Base-by-base conservation (phyloP, 2,329 filamentous ascomycete species). In the Colletotrichum sp. region DNA sequence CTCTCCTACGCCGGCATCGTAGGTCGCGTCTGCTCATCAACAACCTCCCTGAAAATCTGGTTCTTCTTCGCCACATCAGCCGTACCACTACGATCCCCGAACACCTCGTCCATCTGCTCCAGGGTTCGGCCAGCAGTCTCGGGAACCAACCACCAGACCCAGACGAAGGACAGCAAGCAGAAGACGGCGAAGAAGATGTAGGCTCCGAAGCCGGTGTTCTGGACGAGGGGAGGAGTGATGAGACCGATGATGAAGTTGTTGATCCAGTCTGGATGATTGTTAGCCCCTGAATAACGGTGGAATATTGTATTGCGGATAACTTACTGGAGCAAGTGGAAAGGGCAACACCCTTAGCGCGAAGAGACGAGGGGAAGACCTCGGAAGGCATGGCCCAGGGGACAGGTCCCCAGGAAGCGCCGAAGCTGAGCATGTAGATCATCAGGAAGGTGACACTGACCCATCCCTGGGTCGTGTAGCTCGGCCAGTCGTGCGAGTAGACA, bases 371-470 rank as follows among this genome's bases (percentile, higher is more conserved):
- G 73, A 86, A 85, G 71, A 86, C 84, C 77, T 87, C 86, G 1
- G 82, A 81, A 8, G 82, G 82, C 65, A 86, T 85, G 1, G 83
- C 80, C 83, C 83, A 84, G 1, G 82, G 82, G 18, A 90, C 87
- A 65, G 88, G 87, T 18, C 88, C 90, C 89, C 90, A 93, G 0
- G 88, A 88, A 0, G 87, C 88, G 3, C 91, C 92, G 75, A 93
- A 94, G 3, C 85, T 83, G 52, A 91, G 80, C 87, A 93, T 92
- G 80, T 92, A 75, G 5, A 75, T 30, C 24, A 75, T 28, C 26
- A 75, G 21, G 63, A 75, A 75, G 28, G 88, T 88, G 0, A 92
- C 88, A 2, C 88, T 88, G 7, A 86, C 89, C 90, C 90, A 92
- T 6, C 90, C 90, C 1, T 88, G 89, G 1, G 83, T 86, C 4